Evolutionary conservation across 2,329 filamentous ascomycete species (phyloP).

Genomic region (Corynespora cassiicola): DNA sequence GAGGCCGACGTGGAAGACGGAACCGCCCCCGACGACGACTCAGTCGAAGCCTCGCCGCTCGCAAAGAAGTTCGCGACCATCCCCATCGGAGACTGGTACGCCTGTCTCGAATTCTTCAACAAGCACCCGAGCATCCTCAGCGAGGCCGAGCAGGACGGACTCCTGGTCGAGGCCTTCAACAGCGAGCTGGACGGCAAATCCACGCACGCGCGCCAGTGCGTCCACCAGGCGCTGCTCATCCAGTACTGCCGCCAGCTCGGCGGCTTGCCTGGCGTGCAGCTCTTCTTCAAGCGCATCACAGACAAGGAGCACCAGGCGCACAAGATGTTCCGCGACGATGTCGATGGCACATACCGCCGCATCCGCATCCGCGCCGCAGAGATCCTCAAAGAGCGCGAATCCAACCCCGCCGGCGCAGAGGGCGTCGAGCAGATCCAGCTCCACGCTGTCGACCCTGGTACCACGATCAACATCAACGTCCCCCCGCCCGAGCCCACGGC

Average conservation of each 20-base stretch:
- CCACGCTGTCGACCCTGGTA: constrained; percentile 92
- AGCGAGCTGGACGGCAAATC: constrained; percentile 77
- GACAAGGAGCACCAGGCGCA: constrained; percentile 88
- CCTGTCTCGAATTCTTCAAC: constrained; percentile 78
- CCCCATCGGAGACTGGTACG: constrained; percentile 73
- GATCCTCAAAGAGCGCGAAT: constrained; percentile 66
- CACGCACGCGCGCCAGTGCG: constrained; percentile 81
- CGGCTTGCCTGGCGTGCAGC: constrained; percentile 82
- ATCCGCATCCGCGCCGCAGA: constrained; percentile 81
- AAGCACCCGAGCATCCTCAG: constrained; percentile 77
- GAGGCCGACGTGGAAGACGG: constrained; percentile 68
- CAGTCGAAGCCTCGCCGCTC: constrained; percentile 76
- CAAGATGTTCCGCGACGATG: constrained; percentile 90
- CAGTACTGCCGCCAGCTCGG: constrained; percentile 95
- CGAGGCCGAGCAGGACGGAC: constrained; percentile 87
- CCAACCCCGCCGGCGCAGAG: constrained; percentile 58
- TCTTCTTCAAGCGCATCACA: constrained; percentile 97
- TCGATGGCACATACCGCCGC: constrained; percentile 82
- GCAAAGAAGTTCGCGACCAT: constrained; percentile 86
- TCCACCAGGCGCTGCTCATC: constrained; percentile 89
- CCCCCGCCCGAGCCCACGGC: constrained; percentile 64
- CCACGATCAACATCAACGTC: constrained; percentile 86
- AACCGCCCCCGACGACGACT: constrained; percentile 68
- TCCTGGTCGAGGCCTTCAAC: constrained; percentile 92
- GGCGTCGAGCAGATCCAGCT: constrained; percentile 97